Base-by-base conservation (phyloP, 1,284 basidiomycete species). In the Pholiota adiposa region DNA sequence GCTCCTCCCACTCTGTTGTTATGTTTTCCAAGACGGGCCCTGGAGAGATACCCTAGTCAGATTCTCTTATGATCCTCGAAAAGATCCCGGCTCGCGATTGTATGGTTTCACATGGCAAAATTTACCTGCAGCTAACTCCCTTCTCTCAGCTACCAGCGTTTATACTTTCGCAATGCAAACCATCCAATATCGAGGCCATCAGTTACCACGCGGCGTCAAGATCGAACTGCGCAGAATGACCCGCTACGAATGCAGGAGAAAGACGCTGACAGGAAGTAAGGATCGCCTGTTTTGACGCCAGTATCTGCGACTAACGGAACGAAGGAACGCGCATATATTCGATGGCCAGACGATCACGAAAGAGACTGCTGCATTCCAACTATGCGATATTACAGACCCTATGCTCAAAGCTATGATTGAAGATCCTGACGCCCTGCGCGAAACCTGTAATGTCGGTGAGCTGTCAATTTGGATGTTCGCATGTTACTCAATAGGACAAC, bases 1-100 rank as follows among this genome's bases (percentile, higher is more conserved):
- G 16, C 76, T 91, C 14, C 80, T 92, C 21, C 85, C 88, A 12
- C 74, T 90, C 3, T 84, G 88, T 6, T 89, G 89, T 50, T 99
- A 96, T 71, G 89, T 93, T 2, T 97, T 98, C 71, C 86, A 89
- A 61, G 96, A 98, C 64, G 97, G 97, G 0, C 94, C 96, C 1
- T 98, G 93, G 90, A 83, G 94, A 54, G 96, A 98, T 70, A 92
- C 92, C 7, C 82, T 97, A 49, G 84, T 98, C 25, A 85, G 88
- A 44, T 92, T 95, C 60, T 89, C 90, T 2, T 98, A 97, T 71
- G 97, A 99, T 71, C 96, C 96, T 11, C 81, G 96, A 51, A 79
- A 81, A 63, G 83, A 93, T 63, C 79, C 81, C 0, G 77, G 82
- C 41, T 89, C 92, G 43, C 83, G 93, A 64, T 86, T 94, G 94